These are phyloP conservation scores for Metarhizium humberi DNA, from an alignment of 2,329 filamentous ascomycete species.

Conservation along the genomic window DNA sequence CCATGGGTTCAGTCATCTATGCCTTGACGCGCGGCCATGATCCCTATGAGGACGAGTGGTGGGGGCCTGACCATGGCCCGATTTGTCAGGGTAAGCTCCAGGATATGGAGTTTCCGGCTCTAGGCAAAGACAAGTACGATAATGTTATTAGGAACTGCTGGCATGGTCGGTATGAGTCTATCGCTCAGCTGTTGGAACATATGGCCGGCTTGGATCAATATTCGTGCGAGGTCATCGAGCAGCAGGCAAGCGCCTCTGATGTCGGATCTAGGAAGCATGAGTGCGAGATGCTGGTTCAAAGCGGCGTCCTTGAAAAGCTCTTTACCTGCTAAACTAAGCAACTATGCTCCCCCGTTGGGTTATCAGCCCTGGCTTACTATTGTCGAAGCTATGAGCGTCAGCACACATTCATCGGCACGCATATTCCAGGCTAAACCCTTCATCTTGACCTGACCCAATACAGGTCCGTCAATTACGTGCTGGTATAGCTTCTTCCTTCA, in stretches of 20 bases:
- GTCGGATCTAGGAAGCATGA: neutral
- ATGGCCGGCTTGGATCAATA: conserved; percentile 2
- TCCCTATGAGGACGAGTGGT: conserved; percentile 6
- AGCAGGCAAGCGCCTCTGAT: neutral
- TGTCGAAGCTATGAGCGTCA: neutral
- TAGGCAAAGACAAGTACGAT: conserved; percentile 4
- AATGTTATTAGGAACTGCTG: conserved; percentile 7
- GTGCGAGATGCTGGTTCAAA: conserved; percentile 1
- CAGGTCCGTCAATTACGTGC: neutral
- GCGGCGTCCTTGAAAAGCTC: conserved; percentile 1
- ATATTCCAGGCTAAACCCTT: neutral
- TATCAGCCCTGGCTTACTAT: neutral
- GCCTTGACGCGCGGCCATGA: conserved; percentile 5
- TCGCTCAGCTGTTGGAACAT: conserved; percentile 3
- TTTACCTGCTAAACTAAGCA: neutral
- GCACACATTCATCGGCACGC: neutral
- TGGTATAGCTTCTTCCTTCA: neutral
- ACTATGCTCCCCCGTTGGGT: neutral
- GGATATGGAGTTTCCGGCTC: conserved; percentile 6
- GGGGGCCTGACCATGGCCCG: conserved; percentile 3
- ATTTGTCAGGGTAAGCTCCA: conserved; percentile 5
- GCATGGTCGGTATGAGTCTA: conserved; percentile 6
- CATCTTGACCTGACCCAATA: neutral
- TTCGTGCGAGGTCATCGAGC: conserved; percentile 2
- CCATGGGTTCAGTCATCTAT: conserved; percentile 8